Evolutionary conservation across 257 asterid genomes (phyloP).

Genomic region (Nicotiana noctiflora): DNA sequence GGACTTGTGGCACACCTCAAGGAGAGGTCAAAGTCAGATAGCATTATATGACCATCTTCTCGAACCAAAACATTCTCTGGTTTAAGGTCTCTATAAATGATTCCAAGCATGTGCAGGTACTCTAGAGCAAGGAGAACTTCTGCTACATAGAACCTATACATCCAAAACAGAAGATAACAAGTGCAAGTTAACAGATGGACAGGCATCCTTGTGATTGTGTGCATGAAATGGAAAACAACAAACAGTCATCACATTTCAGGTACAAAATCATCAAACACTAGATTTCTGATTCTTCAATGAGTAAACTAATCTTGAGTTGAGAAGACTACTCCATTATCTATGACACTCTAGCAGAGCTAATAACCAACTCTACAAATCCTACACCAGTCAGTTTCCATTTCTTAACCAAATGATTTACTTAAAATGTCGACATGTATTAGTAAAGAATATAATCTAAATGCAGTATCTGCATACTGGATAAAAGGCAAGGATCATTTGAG

Average conservation of each 20-base stretch:
- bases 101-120: constrained; percentile 68
- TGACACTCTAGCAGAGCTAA: background rate
- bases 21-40: constrained; percentile 64
- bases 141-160: constrained; percentile 53
- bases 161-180: constrained; percentile 2
- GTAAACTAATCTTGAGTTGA: background rate
- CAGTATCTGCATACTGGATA: background rate
- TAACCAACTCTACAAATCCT: background rate
- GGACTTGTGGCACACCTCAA: constrained; percentile 53
- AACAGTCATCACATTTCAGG: background rate
- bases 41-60: constrained; percentile 68
- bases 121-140: constrained; percentile 61
- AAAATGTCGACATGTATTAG: background rate
- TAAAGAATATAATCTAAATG: background rate
- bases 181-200: background rate
- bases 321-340: background rate
- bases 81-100: constrained; percentile 57
- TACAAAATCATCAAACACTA: background rate
- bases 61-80: constrained; percentile 62
- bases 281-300: background rate
- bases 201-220: background rate
- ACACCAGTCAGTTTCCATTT: background rate
- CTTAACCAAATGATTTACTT: background rate
- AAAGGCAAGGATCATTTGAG: background rate
- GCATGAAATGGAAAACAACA: background rate